phyloP scores from a whole-genome alignment of 2,329 filamentous ascomycete genomes.

The Huntiella decipiens region DNA sequence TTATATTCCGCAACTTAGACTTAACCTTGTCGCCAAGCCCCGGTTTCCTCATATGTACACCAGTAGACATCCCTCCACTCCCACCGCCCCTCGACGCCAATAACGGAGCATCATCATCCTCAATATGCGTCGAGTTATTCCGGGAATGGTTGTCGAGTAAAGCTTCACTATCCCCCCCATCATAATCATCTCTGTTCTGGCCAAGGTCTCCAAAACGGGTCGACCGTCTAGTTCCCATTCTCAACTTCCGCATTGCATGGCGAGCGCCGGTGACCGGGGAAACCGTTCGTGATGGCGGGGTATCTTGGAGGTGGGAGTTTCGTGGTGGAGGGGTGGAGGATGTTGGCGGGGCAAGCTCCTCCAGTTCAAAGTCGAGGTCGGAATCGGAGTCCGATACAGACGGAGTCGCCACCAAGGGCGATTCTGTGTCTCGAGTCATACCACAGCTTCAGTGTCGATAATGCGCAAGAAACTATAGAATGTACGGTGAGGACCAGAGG shows the following conservation, averaged over 20 bases:
- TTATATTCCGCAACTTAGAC: constrained; percentile 46
- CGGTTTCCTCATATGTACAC: not conserved
- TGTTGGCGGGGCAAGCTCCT: constrained; percentile 53
- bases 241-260: constrained; percentile 54
- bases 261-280: constrained; percentile 18
- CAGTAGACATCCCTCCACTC: not conserved
- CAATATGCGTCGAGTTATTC: constrained; percentile 39
- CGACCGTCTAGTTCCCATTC: constrained; percentile 41
- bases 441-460: too few species aligned
- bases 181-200: constrained; percentile 29
- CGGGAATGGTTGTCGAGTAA: constrained; percentile 39
- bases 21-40: constrained; percentile 5
- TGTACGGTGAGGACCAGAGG: too few species aligned
- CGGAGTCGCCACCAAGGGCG: too few species aligned
- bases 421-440: too few species aligned
- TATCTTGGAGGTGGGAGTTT: constrained; percentile 19
- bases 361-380: constrained; percentile 57
- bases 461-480: too few species aligned
- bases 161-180: constrained; percentile 45
- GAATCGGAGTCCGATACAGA: constrained; percentile 40
- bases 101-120: constrained; percentile 58
- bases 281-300: constrained; percentile 13
- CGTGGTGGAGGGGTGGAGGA: constrained; percentile 19
- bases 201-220: constrained; percentile 43
- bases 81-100: constrained; percentile 26